phyloP scores from a whole-genome alignment of 192 early-diverging fungal species.

The Coemansia sp. region DNA sequence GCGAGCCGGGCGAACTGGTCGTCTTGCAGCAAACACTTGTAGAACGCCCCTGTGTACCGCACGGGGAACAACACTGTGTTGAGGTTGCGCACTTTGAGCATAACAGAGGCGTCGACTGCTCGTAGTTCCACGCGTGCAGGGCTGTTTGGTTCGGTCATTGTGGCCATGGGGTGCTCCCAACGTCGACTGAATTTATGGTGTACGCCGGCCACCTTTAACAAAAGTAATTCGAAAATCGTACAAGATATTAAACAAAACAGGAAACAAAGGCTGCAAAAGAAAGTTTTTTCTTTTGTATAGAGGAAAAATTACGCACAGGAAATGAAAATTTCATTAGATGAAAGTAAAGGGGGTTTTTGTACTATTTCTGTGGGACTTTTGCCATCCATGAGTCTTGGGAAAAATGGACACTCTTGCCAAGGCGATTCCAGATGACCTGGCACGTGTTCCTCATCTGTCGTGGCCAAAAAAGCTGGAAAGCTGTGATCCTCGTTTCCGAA shows the following conservation, averaged over 20 bases:
- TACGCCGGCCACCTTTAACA: not conserved
- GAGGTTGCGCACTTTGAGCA: constrained; percentile 68
- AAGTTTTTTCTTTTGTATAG: not conserved
- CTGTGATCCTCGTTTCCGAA: not conserved
- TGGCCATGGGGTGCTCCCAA: not conserved
- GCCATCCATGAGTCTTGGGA: too few species aligned
- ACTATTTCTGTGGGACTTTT: too few species aligned
- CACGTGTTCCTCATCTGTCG: constrained; percentile 4
- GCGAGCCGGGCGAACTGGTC: constrained; percentile 71
- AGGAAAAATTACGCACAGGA: not conserved
- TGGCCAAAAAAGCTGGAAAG: not conserved
- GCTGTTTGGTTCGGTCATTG: not conserved
- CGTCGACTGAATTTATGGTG: not conserved
- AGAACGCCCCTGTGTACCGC: constrained; percentile 74
- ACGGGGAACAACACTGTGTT: constrained; percentile 87
- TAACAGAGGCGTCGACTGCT: constrained; percentile 45
- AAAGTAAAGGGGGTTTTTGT: too few species aligned
- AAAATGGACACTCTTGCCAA: not conserved
- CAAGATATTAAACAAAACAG: not conserved
- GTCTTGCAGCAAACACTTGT: constrained; percentile 64
- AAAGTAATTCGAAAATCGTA: not conserved
- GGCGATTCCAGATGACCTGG: not conserved
- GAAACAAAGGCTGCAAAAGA: not conserved
- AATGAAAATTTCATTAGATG: not conserved
- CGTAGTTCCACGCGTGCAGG: not conserved